Base-by-base conservation (phyloP, 257 asterid species). In the Solanum pinnatisectum region DNA sequence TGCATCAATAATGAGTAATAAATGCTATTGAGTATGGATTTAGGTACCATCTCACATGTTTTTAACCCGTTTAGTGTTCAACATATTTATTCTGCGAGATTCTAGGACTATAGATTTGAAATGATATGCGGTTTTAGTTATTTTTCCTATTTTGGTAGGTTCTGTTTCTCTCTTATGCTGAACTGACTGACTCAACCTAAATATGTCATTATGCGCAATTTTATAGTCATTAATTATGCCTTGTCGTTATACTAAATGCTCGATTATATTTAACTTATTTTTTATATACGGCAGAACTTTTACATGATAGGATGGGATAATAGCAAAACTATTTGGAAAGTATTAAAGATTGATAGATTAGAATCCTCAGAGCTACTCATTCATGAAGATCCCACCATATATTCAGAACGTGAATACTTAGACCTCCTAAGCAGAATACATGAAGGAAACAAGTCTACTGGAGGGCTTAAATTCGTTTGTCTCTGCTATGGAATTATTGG, bases 401-500 rank as follows among this genome's bases (percentile, higher is more conserved):
- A 97, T 88, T 90, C 99, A 1, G 95, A 92, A 87, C 86, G 87
- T 9, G 99, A 97, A 88, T 94, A 95, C 89, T 71, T 86, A n/a
- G 98, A 96, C 46, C 98, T 97, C 52, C 89, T 92, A 56, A 90
- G 89, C 81, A 92, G 98, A 91, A 94, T 97, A 87, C 91, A 93
- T 85, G 98, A 91, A 72, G 99, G 98, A 88, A 97, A 97, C 95
- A 91, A 78, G 93, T 88, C 94, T 35, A 93, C 96, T 10, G 99
- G 99, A 36, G 99, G 99, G 60, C 90, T 97, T 89, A 95, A 95
- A 88, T 94, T 96, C 30, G 95, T 96, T 74, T 92, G 96, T 39
- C 86, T 89, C 74, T 97, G 98, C 93, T 97, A 95, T 79, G 99
- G 99, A 83, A 96, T 97, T 87, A 91, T 95, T 87, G 99, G 99